Evolutionary conservation across 208 protist genomes (phyloP).

Genomic region (Trypanosoma melophagium): DNA sequence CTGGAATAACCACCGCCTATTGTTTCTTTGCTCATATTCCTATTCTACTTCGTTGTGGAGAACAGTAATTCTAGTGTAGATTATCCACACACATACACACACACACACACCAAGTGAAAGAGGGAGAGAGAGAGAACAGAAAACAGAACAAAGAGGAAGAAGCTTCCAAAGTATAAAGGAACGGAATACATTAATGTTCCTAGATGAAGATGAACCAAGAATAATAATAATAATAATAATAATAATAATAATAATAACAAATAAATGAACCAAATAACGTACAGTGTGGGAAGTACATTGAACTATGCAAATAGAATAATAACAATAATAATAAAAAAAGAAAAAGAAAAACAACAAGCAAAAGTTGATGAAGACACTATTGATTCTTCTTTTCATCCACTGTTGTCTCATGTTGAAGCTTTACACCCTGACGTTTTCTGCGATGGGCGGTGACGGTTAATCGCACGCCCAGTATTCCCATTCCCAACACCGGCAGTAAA

Average conservation of each 20-base stretch:
- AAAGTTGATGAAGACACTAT: background rate
- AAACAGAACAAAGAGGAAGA: background rate
- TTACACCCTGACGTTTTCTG: background rate
- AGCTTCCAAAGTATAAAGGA: too few species aligned
- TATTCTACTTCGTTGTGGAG: too few species aligned
- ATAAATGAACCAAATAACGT: background rate
- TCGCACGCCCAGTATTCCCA: conserved; percentile 39
- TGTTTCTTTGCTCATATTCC: too few species aligned
- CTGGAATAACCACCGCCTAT: background rate
- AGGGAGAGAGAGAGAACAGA: conserved; percentile 7
- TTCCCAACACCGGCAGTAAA: conserved; percentile 48
- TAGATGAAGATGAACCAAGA: too few species aligned
- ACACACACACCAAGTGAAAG: background rate
- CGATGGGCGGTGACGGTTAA: conserved; percentile 26
- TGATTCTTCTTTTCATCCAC: conserved; percentile 3
- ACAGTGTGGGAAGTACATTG: background rate
- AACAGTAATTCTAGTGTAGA: too few species aligned
- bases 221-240: too few species aligned
- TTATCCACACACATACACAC: background rate
- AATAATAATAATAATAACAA: too few species aligned
- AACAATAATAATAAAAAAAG: background rate
- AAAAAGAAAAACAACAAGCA: background rate
- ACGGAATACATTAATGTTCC: too few species aligned
- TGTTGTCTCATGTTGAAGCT: conserved; percentile 13
- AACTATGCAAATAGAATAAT: too few species aligned